Evolutionary conservation across 176 grass and related monocot genomes (phyloP), one percentile per base, ranked within the genome.

Genomic region (Leersia perrieri): DNA sequence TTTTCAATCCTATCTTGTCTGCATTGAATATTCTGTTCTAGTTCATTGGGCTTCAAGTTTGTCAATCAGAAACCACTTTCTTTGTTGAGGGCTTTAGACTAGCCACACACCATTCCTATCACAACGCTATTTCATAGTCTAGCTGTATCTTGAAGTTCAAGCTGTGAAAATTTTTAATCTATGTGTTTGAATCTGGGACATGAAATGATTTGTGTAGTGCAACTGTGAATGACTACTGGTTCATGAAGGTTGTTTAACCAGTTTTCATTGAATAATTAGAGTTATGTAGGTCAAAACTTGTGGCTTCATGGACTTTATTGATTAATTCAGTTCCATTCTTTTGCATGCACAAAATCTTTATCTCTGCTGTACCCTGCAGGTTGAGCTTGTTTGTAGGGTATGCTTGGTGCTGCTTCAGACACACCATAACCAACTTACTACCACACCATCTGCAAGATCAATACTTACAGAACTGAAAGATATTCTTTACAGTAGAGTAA

Each of bases 361-460:
- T 75, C 58, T 79, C 33, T 73, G 32, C 53, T 8, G 22, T 82
- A 32, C 53, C 32, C 36, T 81, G 86, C 87, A 98, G 95, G 92
- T 98, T 86, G 92, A 98, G 86, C 88, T 98, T 87, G 84, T 89
- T 26, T 93, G 86, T 67, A 91, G 92, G 86, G 78, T 98, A 83
- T 94, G 78, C 75, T 84, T 83, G 26, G 86, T 94, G 64, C 90
- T 98, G 27, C 85, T 98, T 67, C 95, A 94, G 82, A 98, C 93
- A 66, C 95, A 98, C 85, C 95, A 94, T 79, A 94, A 89, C 79
- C 95, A 98, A 38, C 80, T 98, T 80, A 94, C 88, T 71, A 84
- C 83, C 11, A 94, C 90, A 3, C 78, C 84, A 47, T 62, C 73
- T 28, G 89, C 92, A 65, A 91, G 92, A 86, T 85, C 90, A n/a